phyloP scores from a whole-genome alignment of 805 yeast species.

The Debaryomyces maramus region DNA sequence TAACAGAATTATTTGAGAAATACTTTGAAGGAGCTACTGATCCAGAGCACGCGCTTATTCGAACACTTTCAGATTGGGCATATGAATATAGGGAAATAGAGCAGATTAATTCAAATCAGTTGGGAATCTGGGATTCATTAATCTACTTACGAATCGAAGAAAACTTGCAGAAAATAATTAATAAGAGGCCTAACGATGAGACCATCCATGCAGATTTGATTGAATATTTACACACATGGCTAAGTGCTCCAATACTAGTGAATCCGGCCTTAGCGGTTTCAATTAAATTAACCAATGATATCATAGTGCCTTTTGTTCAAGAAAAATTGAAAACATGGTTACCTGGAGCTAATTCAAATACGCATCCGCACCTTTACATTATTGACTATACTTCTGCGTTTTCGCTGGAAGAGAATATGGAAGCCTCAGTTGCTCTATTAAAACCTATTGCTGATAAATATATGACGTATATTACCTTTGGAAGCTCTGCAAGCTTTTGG shows the following conservation, averaged over 20 bases:
- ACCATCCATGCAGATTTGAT: constrained; percentile 10
- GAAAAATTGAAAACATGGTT: constrained; percentile 16
- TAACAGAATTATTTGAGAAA: constrained; percentile 10
- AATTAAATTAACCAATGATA: constrained; percentile 15
- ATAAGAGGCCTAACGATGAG: background rate
- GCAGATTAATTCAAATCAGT: constrained; percentile 1
- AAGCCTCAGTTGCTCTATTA: background rate
- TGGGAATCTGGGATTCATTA: constrained; percentile 20
- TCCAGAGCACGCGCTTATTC: constrained; percentile 6
- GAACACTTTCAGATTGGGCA: constrained; percentile 16
- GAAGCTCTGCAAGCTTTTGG: constrained; percentile 15
- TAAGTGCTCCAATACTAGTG: constrained; percentile 14
- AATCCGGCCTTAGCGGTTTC: constrained; percentile 12
- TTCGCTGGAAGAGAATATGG: constrained; percentile 6
- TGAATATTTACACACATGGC: constrained; percentile 16
- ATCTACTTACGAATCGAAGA: constrained; percentile 11
- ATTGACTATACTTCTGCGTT: constrained; percentile 22
- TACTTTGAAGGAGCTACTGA: constrained; percentile 6
- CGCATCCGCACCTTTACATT: constrained; percentile 14
- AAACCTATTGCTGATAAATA: constrained; percentile 10
- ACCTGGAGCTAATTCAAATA: constrained; percentile 8
- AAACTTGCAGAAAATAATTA: background rate
- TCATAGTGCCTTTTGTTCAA: constrained; percentile 18
- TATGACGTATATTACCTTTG: constrained; percentile 10
- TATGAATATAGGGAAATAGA: constrained; percentile 11